A percentile compares a stretch with the other conserved stretches of the same genome.
Evolutionary conservation across 768 basidiomycete genomes (phyloP).

Genomic region (Butyriboletus loyo): DNA sequence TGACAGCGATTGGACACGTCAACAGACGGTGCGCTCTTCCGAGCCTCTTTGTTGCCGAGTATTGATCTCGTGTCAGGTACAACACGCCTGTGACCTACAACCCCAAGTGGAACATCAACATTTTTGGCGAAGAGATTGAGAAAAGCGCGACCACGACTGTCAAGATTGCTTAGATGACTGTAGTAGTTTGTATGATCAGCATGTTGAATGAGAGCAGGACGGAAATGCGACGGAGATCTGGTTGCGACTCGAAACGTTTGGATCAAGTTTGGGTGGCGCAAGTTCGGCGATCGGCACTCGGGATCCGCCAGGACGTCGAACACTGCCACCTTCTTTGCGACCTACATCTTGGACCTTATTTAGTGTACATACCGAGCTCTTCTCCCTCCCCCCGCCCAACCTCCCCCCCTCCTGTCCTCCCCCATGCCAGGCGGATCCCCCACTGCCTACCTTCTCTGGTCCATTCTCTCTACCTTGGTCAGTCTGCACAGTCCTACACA

Average conservation of each 20-base stretch:
- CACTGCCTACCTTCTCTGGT: constrained; percentile 74
- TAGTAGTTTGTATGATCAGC: not conserved
- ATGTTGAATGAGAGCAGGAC: not conserved
- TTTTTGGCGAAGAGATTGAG: constrained; percentile 67
- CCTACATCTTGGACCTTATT: not conserved
- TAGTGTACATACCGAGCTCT: not conserved
- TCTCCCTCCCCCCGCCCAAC: not conserved
- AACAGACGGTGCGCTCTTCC: constrained; percentile 33
- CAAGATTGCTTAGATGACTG: constrained; percentile 27
- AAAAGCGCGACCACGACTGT: constrained; percentile 30
- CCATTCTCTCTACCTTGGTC: constrained; percentile 63
- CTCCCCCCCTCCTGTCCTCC: not conserved
- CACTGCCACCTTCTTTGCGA: constrained; percentile 21
- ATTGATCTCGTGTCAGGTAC: constrained; percentile 23
- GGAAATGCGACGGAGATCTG: not conserved
- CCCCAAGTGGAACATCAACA: constrained; percentile 67
- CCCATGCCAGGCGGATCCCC: constrained; percentile 74
- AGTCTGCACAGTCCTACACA: constrained; percentile 23
- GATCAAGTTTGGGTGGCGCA: not conserved
- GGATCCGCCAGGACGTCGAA: not conserved
- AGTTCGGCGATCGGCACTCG: not conserved
- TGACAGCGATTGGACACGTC: constrained; percentile 38
- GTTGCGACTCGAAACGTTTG: not conserved
- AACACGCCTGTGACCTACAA: constrained; percentile 63
- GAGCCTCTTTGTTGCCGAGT: not conserved